Evolutionary conservation across 192 early-diverging fungal genomes (phyloP).

Genomic region (Rhizophlyctis rosea): DNA sequence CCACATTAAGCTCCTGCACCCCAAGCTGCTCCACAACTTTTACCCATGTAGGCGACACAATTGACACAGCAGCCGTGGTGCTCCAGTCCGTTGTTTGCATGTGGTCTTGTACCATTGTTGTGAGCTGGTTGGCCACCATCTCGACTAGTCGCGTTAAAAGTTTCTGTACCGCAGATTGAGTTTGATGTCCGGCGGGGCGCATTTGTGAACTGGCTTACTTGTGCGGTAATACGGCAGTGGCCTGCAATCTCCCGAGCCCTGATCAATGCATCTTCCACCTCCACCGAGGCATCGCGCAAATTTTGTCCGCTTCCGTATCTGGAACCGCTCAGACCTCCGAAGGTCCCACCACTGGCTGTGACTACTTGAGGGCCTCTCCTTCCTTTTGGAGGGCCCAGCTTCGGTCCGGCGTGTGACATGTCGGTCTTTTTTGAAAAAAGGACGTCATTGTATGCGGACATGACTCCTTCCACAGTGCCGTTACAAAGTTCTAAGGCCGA

Average conservation of each 20-base stretch:
- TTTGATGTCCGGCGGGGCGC: too few relatives aligned
- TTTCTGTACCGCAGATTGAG: too few relatives aligned
- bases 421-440: slow-evolving; percentile 23
- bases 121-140: slow-evolving; percentile 2
- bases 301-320: slow-evolving; percentile 1
- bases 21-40: slow-evolving; percentile 1
- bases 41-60: neutral
- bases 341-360: slow-evolving; percentile 22
- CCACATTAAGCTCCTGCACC: slow-evolving; percentile 8
- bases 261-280: slow-evolving; percentile 19
- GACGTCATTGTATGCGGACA: slow-evolving; percentile 28
- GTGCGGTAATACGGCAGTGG: slow-evolving; percentile 15
- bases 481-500: slow-evolving; percentile 18
- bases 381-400: too few relatives aligned
- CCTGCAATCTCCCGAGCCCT: slow-evolving; percentile 21
- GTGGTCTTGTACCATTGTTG: slow-evolving; percentile 4
- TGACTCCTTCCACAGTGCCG: slow-evolving; percentile 26
- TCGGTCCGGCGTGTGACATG: neutral
- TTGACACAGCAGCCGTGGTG: neutral
- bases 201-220: neutral
- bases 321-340: neutral
- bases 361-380: slow-evolving; percentile 5
- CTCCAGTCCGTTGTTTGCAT: slow-evolving; percentile 10
- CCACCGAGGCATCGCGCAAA: slow-evolving; percentile 8
- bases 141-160: slow-evolving; percentile 18